A percentile compares a stretch with the other conserved stretches of the same genome.
Evolutionary conservation across 2,329 filamentous ascomycete genomes (phyloP).

Genomic region (Cadophora sp.): DNA sequence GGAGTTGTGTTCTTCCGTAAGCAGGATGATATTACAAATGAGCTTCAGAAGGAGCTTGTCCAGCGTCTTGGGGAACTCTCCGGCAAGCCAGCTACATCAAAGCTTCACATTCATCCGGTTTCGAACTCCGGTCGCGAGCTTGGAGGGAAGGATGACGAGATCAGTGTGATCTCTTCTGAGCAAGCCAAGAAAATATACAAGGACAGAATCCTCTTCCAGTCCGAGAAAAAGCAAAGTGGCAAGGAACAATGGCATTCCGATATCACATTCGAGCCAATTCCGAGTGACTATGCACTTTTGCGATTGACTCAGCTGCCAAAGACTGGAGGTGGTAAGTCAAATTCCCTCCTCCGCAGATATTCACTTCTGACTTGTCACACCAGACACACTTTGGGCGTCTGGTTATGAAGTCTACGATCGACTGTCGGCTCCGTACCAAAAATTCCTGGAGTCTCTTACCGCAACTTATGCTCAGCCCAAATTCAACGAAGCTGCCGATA

Average conservation of each 20-base stretch:
- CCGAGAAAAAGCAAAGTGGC: slow-evolving; percentile 53
- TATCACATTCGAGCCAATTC: slow-evolving; percentile 69
- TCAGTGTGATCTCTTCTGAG: slow-evolving; percentile 68
- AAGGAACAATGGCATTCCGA: slow-evolving; percentile 65
- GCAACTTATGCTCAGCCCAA: slow-evolving; percentile 59
- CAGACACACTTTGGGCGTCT: slow-evolving; percentile 70
- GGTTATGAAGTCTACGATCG: slow-evolving; percentile 73
- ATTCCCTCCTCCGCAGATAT: background rate
- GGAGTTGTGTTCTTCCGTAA: slow-evolving; percentile 75
- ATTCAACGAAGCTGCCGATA: slow-evolving; percentile 56
- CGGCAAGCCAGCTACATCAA: slow-evolving; percentile 61
- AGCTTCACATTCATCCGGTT: slow-evolving; percentile 66
- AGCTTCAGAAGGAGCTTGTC: slow-evolving; percentile 70
- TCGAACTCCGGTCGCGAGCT: slow-evolving; percentile 59
- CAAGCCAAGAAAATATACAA: slow-evolving; percentile 59
- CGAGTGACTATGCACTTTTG: slow-evolving; percentile 65
- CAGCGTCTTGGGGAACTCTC: slow-evolving; percentile 64
- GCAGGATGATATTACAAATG: slow-evolving; percentile 65
- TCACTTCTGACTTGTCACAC: slow-evolving; percentile 27
- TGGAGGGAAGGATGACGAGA: slow-evolving; percentile 62
- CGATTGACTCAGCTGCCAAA: slow-evolving; percentile 40
- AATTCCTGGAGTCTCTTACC: slow-evolving; percentile 64
- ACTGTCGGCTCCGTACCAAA: slow-evolving; percentile 60
- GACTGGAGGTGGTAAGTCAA: slow-evolving; percentile 42
- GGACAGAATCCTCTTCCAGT: slow-evolving; percentile 46